Base-by-base conservation (phyloP, 2,329 filamentous ascomycete species). In the Atkinsonella hypoxylon region DNA sequence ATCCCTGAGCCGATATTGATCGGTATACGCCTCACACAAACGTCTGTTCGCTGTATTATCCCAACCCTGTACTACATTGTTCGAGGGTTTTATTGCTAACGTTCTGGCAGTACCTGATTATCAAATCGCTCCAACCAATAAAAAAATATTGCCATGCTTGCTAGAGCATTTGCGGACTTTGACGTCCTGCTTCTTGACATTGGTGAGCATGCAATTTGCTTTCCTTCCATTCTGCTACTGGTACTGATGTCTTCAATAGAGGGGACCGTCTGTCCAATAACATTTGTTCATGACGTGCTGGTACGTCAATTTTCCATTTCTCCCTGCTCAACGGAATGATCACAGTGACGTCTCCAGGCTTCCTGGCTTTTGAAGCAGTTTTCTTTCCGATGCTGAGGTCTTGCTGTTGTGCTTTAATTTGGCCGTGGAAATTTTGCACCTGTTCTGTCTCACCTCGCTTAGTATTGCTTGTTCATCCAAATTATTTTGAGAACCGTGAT, bases 231-330 rank as follows among this genome's bases (percentile, higher is more conserved):
- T 44, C 42, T 32, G 20, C n/a, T 36, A 15, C 15, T 36, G 34
- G 18, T 12, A 12, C 39, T 53, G 45, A 55, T 51, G 34, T 51
- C 12, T 36, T 43, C 42, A 51, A 47, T 53, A 90, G 86, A 90
- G 76, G 86, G 87, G 55, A 90, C 87, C 47, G 82, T 90, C 56
- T 89, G 85, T 66, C 84, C 85, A 59, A 89, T 90, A 64, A 87
- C 83, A 59, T 90, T 90, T 68, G 87, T 90, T 68, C 87, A 87
- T 70, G 83, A 89, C 65, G 80, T 87, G 57, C 72, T 90, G 71
- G 87, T 90, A 80, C 78, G 85, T 70, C 53, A 51, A 55, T 45
- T 39, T 47, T 39, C 44, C 32, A n/a, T 15, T 36, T 4, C 13
- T 15, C 15, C 9, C 20, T n/a, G 12, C 7, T 6, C 9, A 8